Evolutionary conservation across 2,329 filamentous ascomycete genomes (phyloP).

Genomic region (Rhynchosporium graminicola): DNA sequence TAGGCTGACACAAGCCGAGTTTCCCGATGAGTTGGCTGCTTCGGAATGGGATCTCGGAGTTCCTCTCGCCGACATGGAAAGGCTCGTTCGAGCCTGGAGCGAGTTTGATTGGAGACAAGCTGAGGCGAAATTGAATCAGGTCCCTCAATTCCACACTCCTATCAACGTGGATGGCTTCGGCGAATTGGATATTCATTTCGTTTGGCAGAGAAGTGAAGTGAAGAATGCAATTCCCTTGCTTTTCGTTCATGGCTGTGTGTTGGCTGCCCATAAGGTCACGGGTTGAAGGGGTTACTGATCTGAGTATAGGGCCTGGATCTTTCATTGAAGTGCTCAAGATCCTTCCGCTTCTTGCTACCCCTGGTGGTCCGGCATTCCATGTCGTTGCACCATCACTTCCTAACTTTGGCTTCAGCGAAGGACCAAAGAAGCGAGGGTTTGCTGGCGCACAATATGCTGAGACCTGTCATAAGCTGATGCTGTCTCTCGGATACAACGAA

Average conservation of each 20-base stretch:
- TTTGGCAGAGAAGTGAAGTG: conserved; percentile 55
- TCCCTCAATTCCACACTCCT: conserved; percentile 57
- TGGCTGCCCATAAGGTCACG: not conserved
- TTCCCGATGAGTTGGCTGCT: conserved; percentile 57
- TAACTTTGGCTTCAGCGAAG: conserved; percentile 52
- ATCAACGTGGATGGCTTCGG: conserved; percentile 60
- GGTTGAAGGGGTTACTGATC: not conserved
- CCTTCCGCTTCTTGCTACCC: conserved; percentile 49
- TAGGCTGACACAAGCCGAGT: conserved; percentile 55
- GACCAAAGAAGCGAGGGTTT: conserved; percentile 54
- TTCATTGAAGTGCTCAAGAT: conserved; percentile 68
- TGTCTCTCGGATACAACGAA: conserved; percentile 62
- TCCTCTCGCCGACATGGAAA: conserved; percentile 60
- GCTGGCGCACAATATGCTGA: conserved; percentile 62
- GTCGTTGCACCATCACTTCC: conserved; percentile 60
- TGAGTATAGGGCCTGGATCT: conserved; percentile 59
- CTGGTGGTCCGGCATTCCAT: conserved; percentile 50
- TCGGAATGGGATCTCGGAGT: conserved; percentile 59
- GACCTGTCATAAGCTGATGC: conserved; percentile 67
- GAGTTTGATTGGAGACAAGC: conserved; percentile 62
- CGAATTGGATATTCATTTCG: conserved; percentile 62
- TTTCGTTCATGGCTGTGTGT: conserved; percentile 59
- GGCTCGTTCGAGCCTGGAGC: conserved; percentile 59
- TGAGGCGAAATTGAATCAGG: conserved; percentile 58
- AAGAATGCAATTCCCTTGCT: conserved; percentile 58